Evolutionary conservation across 2,329 filamentous ascomycete species (phyloP).

Genomic region (Mycogone perniciosa): DNA sequence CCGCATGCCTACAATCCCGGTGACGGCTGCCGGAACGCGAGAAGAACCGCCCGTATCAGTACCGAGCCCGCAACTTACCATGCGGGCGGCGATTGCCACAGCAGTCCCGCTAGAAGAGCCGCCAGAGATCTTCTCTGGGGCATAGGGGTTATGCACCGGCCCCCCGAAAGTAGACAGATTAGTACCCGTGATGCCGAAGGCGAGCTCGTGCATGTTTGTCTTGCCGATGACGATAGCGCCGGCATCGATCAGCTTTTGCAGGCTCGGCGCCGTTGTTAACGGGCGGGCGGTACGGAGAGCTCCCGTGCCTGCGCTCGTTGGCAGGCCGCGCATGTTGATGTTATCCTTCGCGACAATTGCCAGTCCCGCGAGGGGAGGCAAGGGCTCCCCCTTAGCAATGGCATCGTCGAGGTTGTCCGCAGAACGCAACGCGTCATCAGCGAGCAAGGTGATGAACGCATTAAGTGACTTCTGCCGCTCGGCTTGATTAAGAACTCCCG

Average conservation of each 20-base stretch:
- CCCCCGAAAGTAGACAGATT: slow-evolving; percentile 14
- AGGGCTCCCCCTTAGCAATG: background rate
- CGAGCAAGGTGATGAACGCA: too few species aligned
- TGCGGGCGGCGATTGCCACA: slow-evolving; percentile 15
- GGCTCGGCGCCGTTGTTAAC: slow-evolving; percentile 13
- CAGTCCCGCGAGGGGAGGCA: slow-evolving; percentile 17
- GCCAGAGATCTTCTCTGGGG: slow-evolving; percentile 14
- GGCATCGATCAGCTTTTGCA: slow-evolving; percentile 17
- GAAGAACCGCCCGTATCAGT: slow-evolving; percentile 18
- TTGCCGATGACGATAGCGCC: slow-evolving; percentile 35
- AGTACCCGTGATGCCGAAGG: slow-evolving; percentile 17
- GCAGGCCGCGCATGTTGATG: slow-evolving; percentile 14
- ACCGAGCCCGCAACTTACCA: slow-evolving; percentile 17
- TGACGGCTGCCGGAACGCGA: slow-evolving; percentile 17
- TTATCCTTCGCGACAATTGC: slow-evolving; percentile 19
- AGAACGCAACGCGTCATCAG: too few species aligned
- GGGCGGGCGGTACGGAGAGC: slow-evolving; percentile 10
- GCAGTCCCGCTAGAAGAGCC: slow-evolving; percentile 18
- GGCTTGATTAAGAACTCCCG: too few species aligned
- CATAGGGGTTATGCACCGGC: slow-evolving; percentile 16
- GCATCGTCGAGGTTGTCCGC: too few species aligned
- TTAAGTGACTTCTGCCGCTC: too few species aligned
- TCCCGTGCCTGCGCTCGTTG: slow-evolving; percentile 14
- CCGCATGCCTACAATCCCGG: slow-evolving; percentile 13
- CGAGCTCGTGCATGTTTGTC: slow-evolving; percentile 44